A percentile compares a stretch with the other conserved stretches of the same genome.
Conservation (phyloP, 495 filamentous ascomycete genomes). For the Aspergillus diversus region DNA sequence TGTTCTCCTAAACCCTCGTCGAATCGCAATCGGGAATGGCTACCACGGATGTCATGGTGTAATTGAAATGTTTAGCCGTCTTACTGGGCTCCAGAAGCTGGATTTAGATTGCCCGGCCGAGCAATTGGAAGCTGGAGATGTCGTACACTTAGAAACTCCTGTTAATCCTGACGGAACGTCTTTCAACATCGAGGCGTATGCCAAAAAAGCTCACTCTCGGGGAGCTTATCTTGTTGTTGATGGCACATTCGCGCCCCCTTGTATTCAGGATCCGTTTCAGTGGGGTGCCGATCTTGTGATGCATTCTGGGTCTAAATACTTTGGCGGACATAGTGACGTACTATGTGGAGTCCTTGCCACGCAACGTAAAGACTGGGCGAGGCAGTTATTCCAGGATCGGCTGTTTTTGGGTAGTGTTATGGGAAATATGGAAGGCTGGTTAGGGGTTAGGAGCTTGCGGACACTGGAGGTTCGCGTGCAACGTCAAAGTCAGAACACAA, state of each 20-base stretch:
- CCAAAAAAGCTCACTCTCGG: slow-evolving; percentile 66
- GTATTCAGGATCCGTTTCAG: slow-evolving; percentile 80
- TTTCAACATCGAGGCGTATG: slow-evolving; percentile 67
- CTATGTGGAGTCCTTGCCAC: slow-evolving; percentile 82
- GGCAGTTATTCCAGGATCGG: slow-evolving; percentile 64
- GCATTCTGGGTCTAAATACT: slow-evolving; percentile 93
- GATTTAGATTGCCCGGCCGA: slow-evolving; percentile 60
- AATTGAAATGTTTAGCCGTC: slow-evolving; percentile 66
- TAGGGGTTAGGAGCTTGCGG: slow-evolving; percentile 81
- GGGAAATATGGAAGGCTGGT: slow-evolving; percentile 90
- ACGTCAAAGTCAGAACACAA: slow-evolving; percentile 71
- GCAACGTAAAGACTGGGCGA: slow-evolving; percentile 57
- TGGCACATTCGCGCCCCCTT: slow-evolving; percentile 90
- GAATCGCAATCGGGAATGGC: slow-evolving; percentile 75
- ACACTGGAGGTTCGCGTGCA: slow-evolving; percentile 83
- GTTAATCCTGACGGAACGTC: slow-evolving; percentile 87
- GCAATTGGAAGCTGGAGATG: slow-evolving; percentile 69
- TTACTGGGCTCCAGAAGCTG: slow-evolving; percentile 70
- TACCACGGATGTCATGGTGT: slow-evolving; percentile 96
- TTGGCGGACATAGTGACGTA: slow-evolving; percentile 92
- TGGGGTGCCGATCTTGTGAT: slow-evolving; percentile 83
- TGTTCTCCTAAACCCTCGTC: slow-evolving; percentile 73
- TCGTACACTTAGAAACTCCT: slow-evolving; percentile 91
- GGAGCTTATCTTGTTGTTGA: slow-evolving; percentile 86
- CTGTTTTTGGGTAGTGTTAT: slow-evolving; percentile 79